Evolutionary conservation across 352 stramenopile genomes (phyloP).

Genomic region (Lagenidium sp.): DNA sequence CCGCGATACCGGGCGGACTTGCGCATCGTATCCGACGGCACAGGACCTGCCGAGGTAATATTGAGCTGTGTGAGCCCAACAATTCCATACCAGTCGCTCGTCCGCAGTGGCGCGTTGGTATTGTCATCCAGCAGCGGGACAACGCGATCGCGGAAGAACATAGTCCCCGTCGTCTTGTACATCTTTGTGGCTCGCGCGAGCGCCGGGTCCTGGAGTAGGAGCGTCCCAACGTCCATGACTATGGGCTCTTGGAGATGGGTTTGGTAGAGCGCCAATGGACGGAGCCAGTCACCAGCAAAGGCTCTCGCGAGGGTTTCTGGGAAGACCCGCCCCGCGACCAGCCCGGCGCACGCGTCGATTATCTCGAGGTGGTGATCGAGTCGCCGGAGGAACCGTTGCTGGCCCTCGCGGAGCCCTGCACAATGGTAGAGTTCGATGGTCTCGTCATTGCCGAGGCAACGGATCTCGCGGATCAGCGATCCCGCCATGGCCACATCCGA

Average conservation of each 20-base stretch:
- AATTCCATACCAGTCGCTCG: no score
- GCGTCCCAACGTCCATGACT: background rate
- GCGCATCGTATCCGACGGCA: background rate
- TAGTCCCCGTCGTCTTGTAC: slow-evolving; percentile 14
- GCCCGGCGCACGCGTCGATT: slow-evolving; percentile 28
- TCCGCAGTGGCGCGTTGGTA: no score
- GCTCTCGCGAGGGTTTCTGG: slow-evolving; percentile 14
- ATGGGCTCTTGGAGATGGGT: background rate
- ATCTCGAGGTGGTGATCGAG: slow-evolving; percentile 25
- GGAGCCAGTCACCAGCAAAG: slow-evolving; percentile 7
- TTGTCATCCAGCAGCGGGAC: no score
- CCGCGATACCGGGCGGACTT: background rate
- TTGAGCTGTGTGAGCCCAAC: no score
- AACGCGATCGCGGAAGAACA: background rate
- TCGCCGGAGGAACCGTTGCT: slow-evolving; percentile 7
- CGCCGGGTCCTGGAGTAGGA: background rate
- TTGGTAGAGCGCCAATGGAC: background rate
- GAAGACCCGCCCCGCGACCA: background rate
- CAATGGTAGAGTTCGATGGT: slow-evolving; percentile 19
- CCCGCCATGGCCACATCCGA: slow-evolving; percentile 17
- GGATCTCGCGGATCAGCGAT: slow-evolving; percentile 23
- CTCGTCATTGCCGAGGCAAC: slow-evolving; percentile 16
- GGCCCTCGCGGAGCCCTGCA: slow-evolving; percentile 7
- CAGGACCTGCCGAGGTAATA: no score
- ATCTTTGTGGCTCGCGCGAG: slow-evolving; percentile 13